These are phyloP conservation scores for Capsella bursapastoris DNA, from an alignment of 345 rosid genomes.

Conservation along the genomic window DNA sequence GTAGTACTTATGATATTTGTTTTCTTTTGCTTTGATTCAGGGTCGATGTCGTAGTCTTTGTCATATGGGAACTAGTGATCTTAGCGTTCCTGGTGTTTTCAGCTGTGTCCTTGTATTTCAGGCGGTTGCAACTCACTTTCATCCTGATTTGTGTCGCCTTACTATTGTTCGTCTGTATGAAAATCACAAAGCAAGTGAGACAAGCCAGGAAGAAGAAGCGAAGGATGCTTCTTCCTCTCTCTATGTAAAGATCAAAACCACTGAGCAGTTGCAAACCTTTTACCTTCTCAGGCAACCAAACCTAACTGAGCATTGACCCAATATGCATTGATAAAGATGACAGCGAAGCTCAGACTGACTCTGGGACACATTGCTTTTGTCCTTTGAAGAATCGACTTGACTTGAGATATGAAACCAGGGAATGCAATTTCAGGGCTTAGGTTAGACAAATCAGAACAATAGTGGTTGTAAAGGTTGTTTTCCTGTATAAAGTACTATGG, in stretches of 20 bases:
- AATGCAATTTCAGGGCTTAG: constrained; percentile 4
- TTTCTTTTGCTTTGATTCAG: constrained; percentile 55
- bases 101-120: constrained; percentile 89
- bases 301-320: constrained; percentile 11
- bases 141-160: constrained; percentile 69
- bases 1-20: constrained; percentile 1
- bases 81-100: constrained; percentile 91
- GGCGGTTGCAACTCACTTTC: constrained; percentile 70
- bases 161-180: constrained; percentile 84
- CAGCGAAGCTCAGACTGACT: constrained; percentile 12
- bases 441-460: constrained; percentile 6
- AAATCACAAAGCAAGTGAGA: constrained; percentile 82
- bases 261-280: constrained; percentile 12
- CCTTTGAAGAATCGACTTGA: constrained; percentile 11
- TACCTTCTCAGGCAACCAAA: constrained; percentile 25
- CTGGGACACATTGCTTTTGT: constrained; percentile 13
- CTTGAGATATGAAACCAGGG: constrained; percentile 17
- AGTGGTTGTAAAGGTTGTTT: constrained; percentile 4
- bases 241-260: constrained; percentile 58
- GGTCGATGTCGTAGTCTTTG: constrained; percentile 88
- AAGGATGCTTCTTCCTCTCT: constrained; percentile 97
- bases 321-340: constrained; percentile 22
- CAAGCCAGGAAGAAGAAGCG: constrained; percentile 84
- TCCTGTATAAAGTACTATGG: constrained; percentile 18
- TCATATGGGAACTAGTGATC: constrained; percentile 89